A percentile compares a stretch with the other conserved stretches of the same genome.
Conservation (phyloP, 192 early-diverging fungal genomes). For the Rhizophagus sp. region DNA sequence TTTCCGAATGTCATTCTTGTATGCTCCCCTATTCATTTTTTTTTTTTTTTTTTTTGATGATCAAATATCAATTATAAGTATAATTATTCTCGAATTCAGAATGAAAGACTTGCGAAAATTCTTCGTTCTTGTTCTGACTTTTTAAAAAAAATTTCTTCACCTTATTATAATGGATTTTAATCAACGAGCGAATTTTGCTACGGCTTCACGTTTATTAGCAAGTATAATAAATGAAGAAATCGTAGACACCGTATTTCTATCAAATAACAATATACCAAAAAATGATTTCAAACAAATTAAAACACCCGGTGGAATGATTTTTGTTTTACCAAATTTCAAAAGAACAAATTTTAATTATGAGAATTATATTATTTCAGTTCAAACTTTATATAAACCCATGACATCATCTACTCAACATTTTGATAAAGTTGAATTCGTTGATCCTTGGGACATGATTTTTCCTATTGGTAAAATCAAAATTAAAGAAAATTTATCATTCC, state of each 20-base stretch:
- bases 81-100: too few relatives aligned
- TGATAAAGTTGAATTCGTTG: slow-evolving; percentile 28
- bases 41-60: too few relatives aligned
- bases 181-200: slow-evolving; percentile 44
- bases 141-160: too few relatives aligned
- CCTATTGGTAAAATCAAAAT: slow-evolving; percentile 19
- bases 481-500: background rate
- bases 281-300: slow-evolving; percentile 30
- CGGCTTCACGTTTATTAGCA: slow-evolving; percentile 54
- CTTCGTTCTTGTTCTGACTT: too few relatives aligned
- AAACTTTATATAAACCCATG: slow-evolving; percentile 33
- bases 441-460: slow-evolving; percentile 42
- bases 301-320: slow-evolving; percentile 26
- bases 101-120: too few relatives aligned
- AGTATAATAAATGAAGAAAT: slow-evolving; percentile 60
- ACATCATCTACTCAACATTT: background rate
- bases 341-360: background rate
- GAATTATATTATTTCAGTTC: slow-evolving; percentile 30
- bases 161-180: background rate
- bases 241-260: slow-evolving; percentile 45
- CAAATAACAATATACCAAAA: background rate
- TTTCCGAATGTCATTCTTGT: too few relatives aligned
- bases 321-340: slow-evolving; percentile 29
- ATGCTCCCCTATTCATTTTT: too few relatives aligned
- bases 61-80: too few relatives aligned